Conservation (phyloP, 345 rosid genomes). For the Boechera stricta region DNA sequence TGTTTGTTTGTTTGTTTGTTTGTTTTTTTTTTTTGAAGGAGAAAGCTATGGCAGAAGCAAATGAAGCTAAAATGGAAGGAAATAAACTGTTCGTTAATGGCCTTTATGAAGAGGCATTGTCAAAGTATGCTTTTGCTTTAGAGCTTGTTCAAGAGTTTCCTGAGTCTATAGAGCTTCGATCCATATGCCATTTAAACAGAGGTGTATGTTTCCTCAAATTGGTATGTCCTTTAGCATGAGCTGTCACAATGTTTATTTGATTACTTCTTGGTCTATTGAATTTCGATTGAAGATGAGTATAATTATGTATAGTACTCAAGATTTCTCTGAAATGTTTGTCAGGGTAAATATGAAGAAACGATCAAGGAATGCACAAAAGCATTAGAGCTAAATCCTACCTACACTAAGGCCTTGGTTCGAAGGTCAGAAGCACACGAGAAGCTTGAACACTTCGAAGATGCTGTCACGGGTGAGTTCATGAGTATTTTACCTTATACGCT, state of each 20-base stretch:
- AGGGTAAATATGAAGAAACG: conserved; percentile 82
- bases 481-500: not conserved
- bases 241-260: not conserved
- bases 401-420: conserved; percentile 73
- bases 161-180: conserved; percentile 58
- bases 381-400: conserved; percentile 74
- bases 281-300: not conserved
- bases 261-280: conserved; percentile 14
- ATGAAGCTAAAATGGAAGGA: conserved; percentile 82
- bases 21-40: conserved; percentile 41
- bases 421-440: conserved; percentile 93
- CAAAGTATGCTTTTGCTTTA: conserved; percentile 67
- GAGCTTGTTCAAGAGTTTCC: conserved; percentile 55
- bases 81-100: conserved; percentile 70
- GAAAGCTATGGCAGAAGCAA: conserved; percentile 67
- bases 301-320: not conserved
- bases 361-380: conserved; percentile 90
- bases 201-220: conserved; percentile 75
- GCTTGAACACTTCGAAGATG: conserved; percentile 89
- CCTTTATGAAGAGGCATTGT: conserved; percentile 78
- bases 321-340: conserved; percentile 10
- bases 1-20: not conserved
- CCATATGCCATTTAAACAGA: conserved; percentile 83
- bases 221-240: conserved; percentile 51
- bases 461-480: conserved; percentile 66